Evolutionary conservation across 331 rosid species (phyloP), one percentile per base, ranked within the genome.

Genomic region (Arachis monticola): DNA sequence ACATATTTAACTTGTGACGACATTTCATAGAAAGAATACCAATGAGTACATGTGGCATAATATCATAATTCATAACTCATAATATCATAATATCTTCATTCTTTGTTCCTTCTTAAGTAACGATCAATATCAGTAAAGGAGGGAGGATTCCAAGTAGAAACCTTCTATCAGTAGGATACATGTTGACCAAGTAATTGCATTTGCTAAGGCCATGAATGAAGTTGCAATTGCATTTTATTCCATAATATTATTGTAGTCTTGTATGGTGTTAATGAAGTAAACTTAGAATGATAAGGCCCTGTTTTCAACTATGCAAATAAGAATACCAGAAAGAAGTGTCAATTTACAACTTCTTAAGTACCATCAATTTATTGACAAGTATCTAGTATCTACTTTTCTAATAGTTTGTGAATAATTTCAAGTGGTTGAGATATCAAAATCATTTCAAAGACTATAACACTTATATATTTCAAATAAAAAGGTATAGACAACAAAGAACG

Each of bases 41-140:
- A 70, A 56, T 64, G 60, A 64, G 8, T 70, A 64, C 40, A 57
- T 70, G 53, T 69, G 70, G 40, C 51, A 68, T 27, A 35, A 76
- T 42, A 68, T 69, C 45, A 53, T 8, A 8, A 44, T 14, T 17
- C 22, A 17, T n/a, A n/a, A n/a, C n/a, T 30, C 51, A 68, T 27
- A 35, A 76, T 42, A 68, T 69, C 45, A 53, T 8, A 8, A 44
- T 14, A 17, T 45, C 35, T 50, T 46, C 10, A 11, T 13, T 11
- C 56, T 40, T 51, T 10, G 3, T 60, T 60, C 5, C 1, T 17
- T 27, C 66, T 8, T 12, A 59, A 73, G 60, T 67, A 60, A 42
- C 40, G 51, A 48, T 66, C 55, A 67, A 64, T 35, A 8, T 14
- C 10, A 59, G 60, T 50, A 60, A 8, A 5, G 65, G 58, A 27